Evolutionary conservation across 2,329 filamentous ascomycete species (phyloP), one percentile per base, ranked within the genome.

Genomic region (Stachybotrys elegans): DNA sequence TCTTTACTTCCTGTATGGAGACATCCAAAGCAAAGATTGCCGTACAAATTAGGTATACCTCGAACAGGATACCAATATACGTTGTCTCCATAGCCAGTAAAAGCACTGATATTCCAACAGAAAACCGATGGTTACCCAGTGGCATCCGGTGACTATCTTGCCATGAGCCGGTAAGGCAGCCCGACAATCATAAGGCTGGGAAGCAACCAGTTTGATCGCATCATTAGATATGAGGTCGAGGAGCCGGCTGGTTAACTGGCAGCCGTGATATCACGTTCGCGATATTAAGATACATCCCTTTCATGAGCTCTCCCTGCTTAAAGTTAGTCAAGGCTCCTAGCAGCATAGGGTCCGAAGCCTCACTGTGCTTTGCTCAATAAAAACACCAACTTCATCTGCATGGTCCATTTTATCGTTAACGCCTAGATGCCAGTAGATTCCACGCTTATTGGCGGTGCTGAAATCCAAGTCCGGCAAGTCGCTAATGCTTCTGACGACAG

Each of bases 381-480:
- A 43, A 22, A 43, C 44, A 9, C 44, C 40, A 35, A 46, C 43
- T 22, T 46, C 22, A 43, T 46, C 44, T 20, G 44, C 44, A 29
- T 46, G 35, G 17, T 43, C 40, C 40, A 46, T 43, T 34, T 19
- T 23, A 16, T 40, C 21, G 40, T 43, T 46, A 20, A 43, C 44
- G 17, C 44, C 44, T 8, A 46, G 21, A 19, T 46, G 40, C 44
- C 44, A 43, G 23, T 46, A 46, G 25, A 43, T 22, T 25, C 40
- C 44, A 22, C 35, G 41, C 36, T 39, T 46, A 9, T 38, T 27
- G 6, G 21, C 19, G 16, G 19, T n/a, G 13, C 20, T 27, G n/a
- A 43, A 29, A 22, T 35, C 35, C 23, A 43, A 32, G 14, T 40
- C 35, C 14, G 23, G n/a, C 7, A 46, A 31, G 8, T 38, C 34